Conservation (phyloP, 768 basidiomycete genomes). For the Nidularia pulvinata region DNA sequence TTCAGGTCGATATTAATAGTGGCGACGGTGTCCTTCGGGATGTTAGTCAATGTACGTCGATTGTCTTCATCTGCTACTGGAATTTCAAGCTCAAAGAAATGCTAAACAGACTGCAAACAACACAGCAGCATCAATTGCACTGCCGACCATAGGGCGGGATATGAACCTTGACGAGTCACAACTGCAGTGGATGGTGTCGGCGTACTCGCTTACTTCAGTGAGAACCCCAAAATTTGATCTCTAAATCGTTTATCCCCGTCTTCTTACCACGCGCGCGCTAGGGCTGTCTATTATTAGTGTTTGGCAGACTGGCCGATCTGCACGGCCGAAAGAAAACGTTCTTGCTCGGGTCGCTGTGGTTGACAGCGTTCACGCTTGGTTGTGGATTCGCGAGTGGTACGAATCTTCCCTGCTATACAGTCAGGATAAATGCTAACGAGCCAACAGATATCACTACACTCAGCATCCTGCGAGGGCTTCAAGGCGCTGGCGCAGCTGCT, state of each 20-base stretch:
- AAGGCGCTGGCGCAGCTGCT: neutral
- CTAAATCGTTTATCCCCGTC: neutral
- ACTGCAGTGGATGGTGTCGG: neutral
- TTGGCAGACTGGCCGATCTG: too few relatives aligned
- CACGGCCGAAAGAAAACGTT: neutral
- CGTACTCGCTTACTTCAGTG: neutral
- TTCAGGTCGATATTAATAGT: too few relatives aligned
- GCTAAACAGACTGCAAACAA: conserved; percentile 50
- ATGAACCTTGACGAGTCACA: neutral
- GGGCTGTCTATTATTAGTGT: neutral
- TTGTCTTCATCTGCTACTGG: too few relatives aligned
- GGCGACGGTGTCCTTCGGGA: too few relatives aligned
- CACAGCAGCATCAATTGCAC: conserved; percentile 13
- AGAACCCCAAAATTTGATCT: neutral
- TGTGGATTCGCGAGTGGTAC: neutral
- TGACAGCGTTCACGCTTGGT: neutral
- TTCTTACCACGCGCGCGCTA: neutral
- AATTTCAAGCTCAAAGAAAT: too few relatives aligned
- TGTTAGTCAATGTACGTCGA: too few relatives aligned
- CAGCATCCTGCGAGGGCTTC: neutral
- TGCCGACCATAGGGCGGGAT: conserved; percentile 7
- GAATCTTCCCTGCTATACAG: neutral
- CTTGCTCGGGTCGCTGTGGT: neutral
- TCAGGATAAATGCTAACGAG: neutral
- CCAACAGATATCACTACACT: neutral